Conservation (phyloP, 2,329 filamentous ascomycete genomes). For the Cladosporium sp. region DNA sequence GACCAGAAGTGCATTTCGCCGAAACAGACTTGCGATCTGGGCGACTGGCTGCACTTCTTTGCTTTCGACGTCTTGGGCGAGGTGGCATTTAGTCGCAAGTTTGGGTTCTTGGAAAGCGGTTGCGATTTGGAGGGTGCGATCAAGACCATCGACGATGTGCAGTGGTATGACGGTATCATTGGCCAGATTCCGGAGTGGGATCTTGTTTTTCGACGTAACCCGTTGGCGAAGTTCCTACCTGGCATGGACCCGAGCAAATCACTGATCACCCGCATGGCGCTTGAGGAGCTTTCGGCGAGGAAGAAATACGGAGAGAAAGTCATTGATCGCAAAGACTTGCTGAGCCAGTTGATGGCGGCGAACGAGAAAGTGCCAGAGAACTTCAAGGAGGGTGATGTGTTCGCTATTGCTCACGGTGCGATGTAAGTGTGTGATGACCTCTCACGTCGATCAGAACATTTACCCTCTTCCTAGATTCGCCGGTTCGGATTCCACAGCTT, state of each 20-base stretch:
- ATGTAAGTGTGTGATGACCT: conserved; percentile 44
- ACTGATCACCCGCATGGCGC: conserved; percentile 47
- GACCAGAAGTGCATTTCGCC: conserved; percentile 34
- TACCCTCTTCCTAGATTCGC: conserved; percentile 64
- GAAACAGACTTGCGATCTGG: conserved; percentile 35
- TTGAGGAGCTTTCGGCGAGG: conserved; percentile 42
- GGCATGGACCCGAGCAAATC: conserved; percentile 41
- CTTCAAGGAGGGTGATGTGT: conserved; percentile 44
- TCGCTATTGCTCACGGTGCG: conserved; percentile 52
- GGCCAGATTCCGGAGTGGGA: conserved; percentile 64
- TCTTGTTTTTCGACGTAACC: conserved; percentile 62
- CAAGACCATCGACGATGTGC: conserved; percentile 53
- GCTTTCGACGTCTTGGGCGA: conserved; percentile 78
- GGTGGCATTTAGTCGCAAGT: conserved; percentile 67
- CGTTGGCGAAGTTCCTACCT: conserved; percentile 42
- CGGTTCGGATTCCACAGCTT: conserved; percentile 73
- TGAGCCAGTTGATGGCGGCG: conserved; percentile 47
- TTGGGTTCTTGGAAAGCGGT: conserved; percentile 69
- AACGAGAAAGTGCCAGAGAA: conserved; percentile 36
- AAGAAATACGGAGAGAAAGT: conserved; percentile 44
- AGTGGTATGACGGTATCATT: conserved; percentile 64
- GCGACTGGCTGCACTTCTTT: conserved; percentile 73
- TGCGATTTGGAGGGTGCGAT: conserved; percentile 63
- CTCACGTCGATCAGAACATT: conserved; percentile 57
- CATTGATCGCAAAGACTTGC: conserved; percentile 50